phyloP scores from a whole-genome alignment of 1,284 basidiomycete species.

The Ceratorhiza oryzae-sativae region DNA sequence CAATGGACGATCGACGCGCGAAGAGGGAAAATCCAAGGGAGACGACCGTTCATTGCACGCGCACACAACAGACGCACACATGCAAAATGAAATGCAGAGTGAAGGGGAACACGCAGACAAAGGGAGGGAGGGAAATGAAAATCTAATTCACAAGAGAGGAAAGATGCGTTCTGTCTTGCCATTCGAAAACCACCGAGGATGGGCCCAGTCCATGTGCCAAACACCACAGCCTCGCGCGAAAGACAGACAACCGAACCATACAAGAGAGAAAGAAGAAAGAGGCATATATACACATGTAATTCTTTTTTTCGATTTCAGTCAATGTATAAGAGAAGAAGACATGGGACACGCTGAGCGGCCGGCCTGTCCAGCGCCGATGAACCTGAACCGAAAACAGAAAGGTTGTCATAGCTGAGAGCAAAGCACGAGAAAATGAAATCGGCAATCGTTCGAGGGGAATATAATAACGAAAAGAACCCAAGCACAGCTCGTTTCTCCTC shows the following conservation, averaged over 20 bases:
- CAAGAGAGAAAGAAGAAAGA: not conserved
- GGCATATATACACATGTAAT: slow-evolving; percentile 13
- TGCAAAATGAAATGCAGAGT: not conserved
- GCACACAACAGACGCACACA: not conserved
- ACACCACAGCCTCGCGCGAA: slow-evolving; percentile 18
- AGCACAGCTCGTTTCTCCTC: slow-evolving; percentile 22
- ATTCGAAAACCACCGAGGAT: slow-evolving; percentile 28
- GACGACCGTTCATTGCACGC: not conserved
- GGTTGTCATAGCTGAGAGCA: not conserved
- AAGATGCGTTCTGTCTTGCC: not conserved
- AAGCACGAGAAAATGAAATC: not conserved
- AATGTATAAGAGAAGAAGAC: not conserved
- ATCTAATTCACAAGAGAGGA: not conserved
- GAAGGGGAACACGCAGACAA: not conserved
- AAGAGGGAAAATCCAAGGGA: not conserved
- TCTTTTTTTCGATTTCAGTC: not conserved
- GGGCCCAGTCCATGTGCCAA: not conserved
- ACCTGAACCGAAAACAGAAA: not conserved
- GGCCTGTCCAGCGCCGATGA: slow-evolving; percentile 8
- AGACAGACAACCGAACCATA: slow-evolving; percentile 8
- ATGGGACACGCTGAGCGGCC: slow-evolving; percentile 21
- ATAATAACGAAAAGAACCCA: not conserved
- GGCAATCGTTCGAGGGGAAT: slow-evolving; percentile 4
- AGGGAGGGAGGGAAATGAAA: not conserved
- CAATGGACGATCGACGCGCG: not conserved